Evolutionary conservation across 2,329 filamentous ascomycete genomes (phyloP), one percentile per base, ranked within the genome.

Genomic region (Pseudomassariella vexata): DNA sequence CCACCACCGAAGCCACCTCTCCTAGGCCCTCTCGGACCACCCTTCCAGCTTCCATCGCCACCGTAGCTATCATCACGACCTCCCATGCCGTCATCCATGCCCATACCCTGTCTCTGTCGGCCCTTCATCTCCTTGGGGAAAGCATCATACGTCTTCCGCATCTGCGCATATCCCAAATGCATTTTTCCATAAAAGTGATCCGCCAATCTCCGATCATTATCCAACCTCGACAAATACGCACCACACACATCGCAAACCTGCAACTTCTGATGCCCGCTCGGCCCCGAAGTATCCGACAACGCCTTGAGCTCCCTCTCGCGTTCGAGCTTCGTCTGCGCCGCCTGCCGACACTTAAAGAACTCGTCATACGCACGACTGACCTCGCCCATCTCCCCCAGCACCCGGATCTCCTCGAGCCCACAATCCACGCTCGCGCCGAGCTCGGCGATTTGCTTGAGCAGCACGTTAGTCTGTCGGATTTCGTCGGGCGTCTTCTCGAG

Each of bases 131-230:
- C 88, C 60, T 88, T 88, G 31, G 82, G 82, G 41, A 98, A 78
- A n/a, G 75, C 67, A 35, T 95, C 88, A 50, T 78, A 88, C 3
- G 88, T 92, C 70, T 92, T 94, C 48, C 92, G 79, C 92, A 98
- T 98, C 63, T 95, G 86, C 11, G 92, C 92, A 56, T 96, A 98
- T 0, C 92, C 92, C 36, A 98, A 65, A 55, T 98, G 92, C 92
- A 98, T 98, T 70, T 98, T 98, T 15, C 92, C 92, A 60, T 95
- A 96, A 56, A 98, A 98, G 59, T 98, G 92, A 56, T 98, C 92
- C 14, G 92, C 92, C 53, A 98, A 60, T 19, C 92, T 75, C 21
- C 92, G 76, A 57, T 98, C 92, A 54, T 98, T 98, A 56, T 98
- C 92, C 19, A 98, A 73, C 15, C 92, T 69, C 41, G 81, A 88